Percentiles rank a stretch among this genome's conserved stretches.
phyloP scores from a whole-genome alignment of 2,329 filamentous ascomycete species.

The Ceratocystis alfenasii region DNA sequence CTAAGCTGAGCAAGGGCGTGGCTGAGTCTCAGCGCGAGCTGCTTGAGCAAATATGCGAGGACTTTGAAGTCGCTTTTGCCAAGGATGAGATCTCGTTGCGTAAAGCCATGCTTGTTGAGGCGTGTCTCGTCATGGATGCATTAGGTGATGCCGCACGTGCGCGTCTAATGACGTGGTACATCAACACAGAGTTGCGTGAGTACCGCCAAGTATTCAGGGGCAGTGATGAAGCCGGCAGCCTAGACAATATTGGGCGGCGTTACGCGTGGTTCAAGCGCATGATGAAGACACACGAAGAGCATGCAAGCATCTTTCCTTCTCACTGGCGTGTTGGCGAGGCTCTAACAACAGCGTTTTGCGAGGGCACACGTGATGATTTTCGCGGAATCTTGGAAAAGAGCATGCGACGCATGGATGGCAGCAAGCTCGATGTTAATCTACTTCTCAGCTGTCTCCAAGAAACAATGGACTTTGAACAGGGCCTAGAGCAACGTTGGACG shows the following conservation, averaged over 20 bases:
- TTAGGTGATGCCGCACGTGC: constrained; percentile 75
- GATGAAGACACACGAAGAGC: constrained; percentile 92
- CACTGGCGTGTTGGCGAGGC: constrained; percentile 86
- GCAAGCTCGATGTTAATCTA: constrained; percentile 77
- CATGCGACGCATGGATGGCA: constrained; percentile 63
- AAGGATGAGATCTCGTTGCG: constrained; percentile 67
- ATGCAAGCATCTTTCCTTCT: constrained; percentile 72
- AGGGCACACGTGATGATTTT: constrained; percentile 90
- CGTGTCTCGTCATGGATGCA: constrained; percentile 88
- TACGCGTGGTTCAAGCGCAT: constrained; percentile 96
- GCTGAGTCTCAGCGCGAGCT: constrained; percentile 86
- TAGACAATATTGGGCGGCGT: constrained; percentile 90
- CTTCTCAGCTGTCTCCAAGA: constrained; percentile 83
- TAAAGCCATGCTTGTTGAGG: constrained; percentile 64
- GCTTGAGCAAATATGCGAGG: constrained; percentile 95
- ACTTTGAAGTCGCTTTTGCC: constrained; percentile 91
- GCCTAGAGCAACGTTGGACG: constrained; percentile 71
- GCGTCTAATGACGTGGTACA: constrained; percentile 86
- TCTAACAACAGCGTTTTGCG: constrained; percentile 83
- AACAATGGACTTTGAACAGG: constrained; percentile 93
- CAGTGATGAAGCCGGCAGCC: constrained; percentile 87
- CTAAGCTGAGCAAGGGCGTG: constrained; percentile 80
- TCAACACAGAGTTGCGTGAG: constrained; percentile 90
- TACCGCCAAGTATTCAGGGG: constrained; percentile 92
- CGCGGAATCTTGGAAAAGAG: constrained; percentile 82